A percentile compares a stretch with the other conserved stretches of the same genome.
phyloP scores from a whole-genome alignment of 2,329 filamentous ascomycete species.

The Arthrobotrys sinensis region DNA sequence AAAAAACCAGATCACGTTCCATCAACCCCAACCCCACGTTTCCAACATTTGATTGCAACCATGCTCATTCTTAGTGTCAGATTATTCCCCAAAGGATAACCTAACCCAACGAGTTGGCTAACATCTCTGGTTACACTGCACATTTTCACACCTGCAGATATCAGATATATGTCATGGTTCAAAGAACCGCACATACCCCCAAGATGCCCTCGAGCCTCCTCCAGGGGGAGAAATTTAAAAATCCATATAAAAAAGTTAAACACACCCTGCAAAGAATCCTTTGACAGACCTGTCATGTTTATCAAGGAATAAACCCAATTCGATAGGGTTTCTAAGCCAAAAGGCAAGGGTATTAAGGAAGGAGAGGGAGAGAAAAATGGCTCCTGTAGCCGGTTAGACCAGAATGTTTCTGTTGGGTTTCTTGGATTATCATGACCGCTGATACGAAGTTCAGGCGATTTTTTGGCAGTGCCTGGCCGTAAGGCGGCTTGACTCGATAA shows the following conservation, averaged over 20 bases:
- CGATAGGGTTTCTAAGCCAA: slow-evolving; percentile 1
- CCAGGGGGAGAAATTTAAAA: slow-evolving; percentile 5
- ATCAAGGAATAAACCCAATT: slow-evolving; percentile 1
- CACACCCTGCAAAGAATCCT: not conserved
- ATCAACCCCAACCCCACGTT: slow-evolving; percentile 23
- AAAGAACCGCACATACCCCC: not conserved
- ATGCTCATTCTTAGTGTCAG: slow-evolving; percentile 18
- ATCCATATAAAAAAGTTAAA: not conserved
- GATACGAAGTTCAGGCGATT: slow-evolving; percentile 21
- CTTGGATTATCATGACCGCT: slow-evolving; percentile 25
- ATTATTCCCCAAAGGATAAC: slow-evolving; percentile 17
- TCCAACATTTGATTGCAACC: slow-evolving; percentile 21
- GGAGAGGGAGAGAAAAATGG: not conserved
- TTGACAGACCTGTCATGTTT: slow-evolving; percentile 1
- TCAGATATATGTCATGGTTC: slow-evolving; percentile 2
- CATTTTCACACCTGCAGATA: slow-evolving; percentile 20
- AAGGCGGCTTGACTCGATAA: slow-evolving; percentile 9
- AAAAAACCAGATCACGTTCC: not conserved
- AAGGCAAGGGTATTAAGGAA: not conserved
- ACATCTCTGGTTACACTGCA: slow-evolving; percentile 7
- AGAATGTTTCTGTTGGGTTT: slow-evolving; percentile 3
- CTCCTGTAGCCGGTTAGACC: slow-evolving; percentile 6
- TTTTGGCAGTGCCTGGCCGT: not conserved
- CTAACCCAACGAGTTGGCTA: slow-evolving; percentile 2
- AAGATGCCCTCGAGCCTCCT: not conserved